phyloP scores from a whole-genome alignment of 2,329 filamentous ascomycete species.

The Fonsecaea nubica region DNA sequence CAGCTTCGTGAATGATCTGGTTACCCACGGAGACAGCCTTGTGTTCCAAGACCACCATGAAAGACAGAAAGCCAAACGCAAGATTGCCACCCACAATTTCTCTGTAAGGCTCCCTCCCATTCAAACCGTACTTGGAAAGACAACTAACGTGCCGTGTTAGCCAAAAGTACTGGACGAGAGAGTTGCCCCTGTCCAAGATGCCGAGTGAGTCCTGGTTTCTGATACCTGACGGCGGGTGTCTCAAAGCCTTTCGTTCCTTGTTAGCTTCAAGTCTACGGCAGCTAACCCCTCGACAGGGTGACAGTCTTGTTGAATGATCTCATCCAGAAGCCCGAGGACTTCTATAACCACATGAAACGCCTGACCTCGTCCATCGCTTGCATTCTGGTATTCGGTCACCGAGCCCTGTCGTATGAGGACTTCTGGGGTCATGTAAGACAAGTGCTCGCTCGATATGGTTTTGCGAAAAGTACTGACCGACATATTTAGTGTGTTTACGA shows the following conservation, averaged over 20 bases:
- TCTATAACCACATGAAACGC: slow-evolving; percentile 34
- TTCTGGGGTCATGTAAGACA: slow-evolving; percentile 24
- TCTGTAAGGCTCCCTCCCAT: slow-evolving; percentile 5
- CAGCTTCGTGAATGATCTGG: slow-evolving; percentile 18
- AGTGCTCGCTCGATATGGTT: too few relatives aligned
- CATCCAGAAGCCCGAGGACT: slow-evolving; percentile 21
- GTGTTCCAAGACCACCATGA: slow-evolving; percentile 22
- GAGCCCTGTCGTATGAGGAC: slow-evolving; percentile 9
- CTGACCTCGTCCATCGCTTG: slow-evolving; percentile 33
- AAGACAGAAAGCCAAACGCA: slow-evolving; percentile 17
- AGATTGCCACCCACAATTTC: slow-evolving; percentile 22
- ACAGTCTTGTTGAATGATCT: slow-evolving; percentile 15
- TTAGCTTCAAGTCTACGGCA: too few relatives aligned
- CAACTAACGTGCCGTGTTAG: slow-evolving; percentile 4
- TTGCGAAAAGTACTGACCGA: neutral
- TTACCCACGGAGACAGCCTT: slow-evolving; percentile 23
- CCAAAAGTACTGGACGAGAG: slow-evolving; percentile 19
- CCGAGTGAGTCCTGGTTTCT: slow-evolving; percentile 11
- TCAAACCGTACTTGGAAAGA: neutral
- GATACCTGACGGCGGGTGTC: too few relatives aligned
- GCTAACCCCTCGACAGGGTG: neutral
- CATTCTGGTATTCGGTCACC: slow-evolving; percentile 34
- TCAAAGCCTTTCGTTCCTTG: too few relatives aligned
- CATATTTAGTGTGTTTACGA: slow-evolving; percentile 28
- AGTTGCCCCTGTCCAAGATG: slow-evolving; percentile 21